Percentiles rank a stretch among this genome's conserved stretches.
phyloP scores from a whole-genome alignment of 2,329 filamentous ascomycete genomes.

The Cercospora berteroae region DNA sequence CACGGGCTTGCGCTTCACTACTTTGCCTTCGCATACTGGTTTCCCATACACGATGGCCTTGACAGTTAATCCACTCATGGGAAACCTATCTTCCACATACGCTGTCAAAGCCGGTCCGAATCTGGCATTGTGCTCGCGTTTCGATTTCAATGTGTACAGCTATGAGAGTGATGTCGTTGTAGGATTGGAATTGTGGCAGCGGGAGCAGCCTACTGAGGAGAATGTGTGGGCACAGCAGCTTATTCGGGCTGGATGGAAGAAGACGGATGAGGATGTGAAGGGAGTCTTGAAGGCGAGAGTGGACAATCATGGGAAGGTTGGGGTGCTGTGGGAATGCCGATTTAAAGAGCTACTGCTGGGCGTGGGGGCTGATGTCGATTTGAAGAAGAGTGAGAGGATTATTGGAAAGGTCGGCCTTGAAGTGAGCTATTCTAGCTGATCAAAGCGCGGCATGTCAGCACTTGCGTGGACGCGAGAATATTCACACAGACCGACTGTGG shows the following conservation, averaged over 20 bases:
- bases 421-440: constrained; percentile 67
- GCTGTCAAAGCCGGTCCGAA: constrained; percentile 81
- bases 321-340: constrained; percentile 87
- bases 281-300: constrained; percentile 88
- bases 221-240: constrained; percentile 47
- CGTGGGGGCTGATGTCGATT: constrained; percentile 79
- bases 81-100: constrained; percentile 86
- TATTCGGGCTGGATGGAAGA: constrained; percentile 44
- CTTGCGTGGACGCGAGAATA: neutral
- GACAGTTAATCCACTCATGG: constrained; percentile 91
- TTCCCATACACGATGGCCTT: constrained; percentile 92
- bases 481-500: neutral
- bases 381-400: constrained; percentile 71
- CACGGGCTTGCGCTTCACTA: constrained; percentile 84
- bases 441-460: neutral
- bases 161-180: constrained; percentile 94
- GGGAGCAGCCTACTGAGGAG: constrained; percentile 36
- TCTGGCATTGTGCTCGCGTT: constrained; percentile 81
- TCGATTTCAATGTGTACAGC: constrained; percentile 97
- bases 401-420: constrained; percentile 75
- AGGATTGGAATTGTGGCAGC: constrained; percentile 86
- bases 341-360: constrained; percentile 92
- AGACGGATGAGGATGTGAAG: constrained; percentile 63
- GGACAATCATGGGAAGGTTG: constrained; percentile 83
- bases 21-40: constrained; percentile 73